Base-by-base conservation (phyloP, 2,329 filamentous ascomycete species). In the Hymenoscyphus fraxineus region DNA sequence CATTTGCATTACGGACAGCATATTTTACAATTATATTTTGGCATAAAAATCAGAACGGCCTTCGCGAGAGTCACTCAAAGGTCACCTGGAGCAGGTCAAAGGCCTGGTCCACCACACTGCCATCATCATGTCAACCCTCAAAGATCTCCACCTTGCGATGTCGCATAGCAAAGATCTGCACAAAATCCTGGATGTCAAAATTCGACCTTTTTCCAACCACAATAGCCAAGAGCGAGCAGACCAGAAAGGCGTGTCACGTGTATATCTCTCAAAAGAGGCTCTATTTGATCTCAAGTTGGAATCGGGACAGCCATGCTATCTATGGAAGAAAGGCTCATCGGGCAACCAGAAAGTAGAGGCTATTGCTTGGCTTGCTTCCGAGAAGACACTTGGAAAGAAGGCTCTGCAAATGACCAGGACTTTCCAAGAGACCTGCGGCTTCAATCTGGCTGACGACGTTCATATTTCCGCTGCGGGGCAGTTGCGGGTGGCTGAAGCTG, bases 331-430 rank as follows among this genome's bases (percentile, higher is more conserved):
- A 47, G 75, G 78, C 38, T 68, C 73, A 13, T 58, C 41, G 5
- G 64, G 67, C 12, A 59, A 64, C 13, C 64, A 65, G 22, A 68
- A 65, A 39, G 68, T 67, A 66, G 70, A 76, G 60, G 87, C 84
- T n/a, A 82, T 89, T 70, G 86, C 84, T 12, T 90, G 87, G 87
- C 78, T 81, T 51, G 83, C 85, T 3, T 73, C 80, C 6, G 80
- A 88, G 74, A 87, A 88, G 71, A 65, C 58, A 54, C 80, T 92
- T 69, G 84, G 87, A 72, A 86, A 85, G 69, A 84, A 88, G 67
- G 82, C 92, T 64, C 80, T 90, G 59, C 83, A 93, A 80, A 85
- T 91, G 79, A 88, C 91, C 27, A 88, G 91, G 67, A 81, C 86
- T 6, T 85, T 96, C 62, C 88, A 91, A 67, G 88, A 90, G 41